These are phyloP conservation scores for Gymnopilus junonius DNA, from an alignment of 768 basidiomycete genomes.

Conservation along the genomic window DNA sequence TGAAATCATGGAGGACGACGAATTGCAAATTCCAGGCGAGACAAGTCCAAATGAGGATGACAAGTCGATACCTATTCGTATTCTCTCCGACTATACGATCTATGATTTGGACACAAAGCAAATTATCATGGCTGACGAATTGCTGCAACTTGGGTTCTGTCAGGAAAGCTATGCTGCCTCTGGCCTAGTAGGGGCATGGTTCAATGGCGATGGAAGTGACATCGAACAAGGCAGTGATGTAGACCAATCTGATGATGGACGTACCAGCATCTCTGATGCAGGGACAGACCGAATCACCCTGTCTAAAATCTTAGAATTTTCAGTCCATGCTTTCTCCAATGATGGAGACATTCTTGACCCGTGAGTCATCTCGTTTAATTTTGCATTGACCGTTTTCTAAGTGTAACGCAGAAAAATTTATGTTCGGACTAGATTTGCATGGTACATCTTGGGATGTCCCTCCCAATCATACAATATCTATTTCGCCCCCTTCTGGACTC, in stretches of 20 bases:
- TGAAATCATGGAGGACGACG: constrained; percentile 43
- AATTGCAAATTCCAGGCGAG: constrained; percentile 51
- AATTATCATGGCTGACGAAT: constrained; percentile 43
- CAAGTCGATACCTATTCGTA: constrained; percentile 54
- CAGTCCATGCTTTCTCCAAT: constrained; percentile 3
- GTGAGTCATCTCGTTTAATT: constrained; percentile 36
- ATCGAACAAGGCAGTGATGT: constrained; percentile 32
- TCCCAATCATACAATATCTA: constrained; percentile 47
- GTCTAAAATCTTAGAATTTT: constrained; percentile 21
- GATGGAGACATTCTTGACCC: constrained; percentile 42
- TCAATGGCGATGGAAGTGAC: constrained; percentile 25
- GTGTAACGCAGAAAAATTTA: constrained; percentile 57
- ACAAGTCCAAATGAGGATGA: constrained; percentile 28
- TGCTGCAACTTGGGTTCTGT: constrained; percentile 38
- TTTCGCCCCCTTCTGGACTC: constrained; percentile 52
- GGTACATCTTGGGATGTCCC: constrained; percentile 70
- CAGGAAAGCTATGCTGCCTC: constrained; percentile 37
- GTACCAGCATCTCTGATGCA: constrained; percentile 36
- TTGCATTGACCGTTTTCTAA: not conserved
- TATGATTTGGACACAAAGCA: constrained; percentile 44
- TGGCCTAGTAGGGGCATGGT: constrained; percentile 45
- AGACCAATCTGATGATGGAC: not conserved
- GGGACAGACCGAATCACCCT: constrained; percentile 28
- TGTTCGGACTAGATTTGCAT: constrained; percentile 62
- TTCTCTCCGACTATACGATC: constrained; percentile 56